These are phyloP conservation scores for Roridomyces roridus DNA, from an alignment of 768 basidiomycete genomes.

Conservation along the genomic window DNA sequence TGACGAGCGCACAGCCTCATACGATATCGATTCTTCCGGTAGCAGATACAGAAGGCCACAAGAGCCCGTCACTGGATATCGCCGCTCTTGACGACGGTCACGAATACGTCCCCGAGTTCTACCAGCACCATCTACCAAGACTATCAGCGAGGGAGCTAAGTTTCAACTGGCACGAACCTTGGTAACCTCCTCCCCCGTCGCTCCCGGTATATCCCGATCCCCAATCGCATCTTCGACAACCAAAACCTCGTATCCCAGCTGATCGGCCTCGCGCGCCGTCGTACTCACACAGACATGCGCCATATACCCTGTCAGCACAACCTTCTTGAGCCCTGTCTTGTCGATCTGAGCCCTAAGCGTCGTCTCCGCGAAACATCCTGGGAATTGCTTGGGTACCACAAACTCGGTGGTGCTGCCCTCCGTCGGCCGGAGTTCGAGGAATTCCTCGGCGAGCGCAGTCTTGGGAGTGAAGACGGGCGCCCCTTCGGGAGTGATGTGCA, in stretches of 20 bases:
- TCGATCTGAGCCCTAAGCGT: not conserved
- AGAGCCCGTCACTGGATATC: too few relatives aligned
- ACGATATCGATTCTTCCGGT: too few relatives aligned
- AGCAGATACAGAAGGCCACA: too few relatives aligned
- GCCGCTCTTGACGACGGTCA: slow-evolving; percentile 7
- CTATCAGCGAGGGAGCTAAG: not conserved
- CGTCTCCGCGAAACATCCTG: slow-evolving; percentile 19
- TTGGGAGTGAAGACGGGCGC: slow-evolving; percentile 16
- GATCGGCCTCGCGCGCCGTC: slow-evolving; percentile 12
- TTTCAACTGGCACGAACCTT: not conserved
- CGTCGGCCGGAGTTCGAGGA: not conserved
- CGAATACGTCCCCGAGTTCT: slow-evolving; percentile 8
- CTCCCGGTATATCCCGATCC: slow-evolving; percentile 15
- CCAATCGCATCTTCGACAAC: slow-evolving; percentile 9
- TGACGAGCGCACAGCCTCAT: too few relatives aligned
- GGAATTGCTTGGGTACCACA: slow-evolving; percentile 8
- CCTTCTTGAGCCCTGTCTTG: slow-evolving; percentile 2
- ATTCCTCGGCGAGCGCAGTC: slow-evolving; percentile 16
- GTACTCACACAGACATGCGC: slow-evolving; percentile 20
- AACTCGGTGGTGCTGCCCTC: not conserved
- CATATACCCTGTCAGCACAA: slow-evolving; percentile 19
- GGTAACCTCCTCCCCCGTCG: slow-evolving; percentile 1
- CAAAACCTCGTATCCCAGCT: slow-evolving; percentile 9
- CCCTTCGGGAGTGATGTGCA: slow-evolving; percentile 10
- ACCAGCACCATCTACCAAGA: slow-evolving; percentile 5